Evolutionary conservation across 1,139 yeast species (phyloP), one percentile per base, ranked within the genome.

Genomic region (Pichia sp.): DNA sequence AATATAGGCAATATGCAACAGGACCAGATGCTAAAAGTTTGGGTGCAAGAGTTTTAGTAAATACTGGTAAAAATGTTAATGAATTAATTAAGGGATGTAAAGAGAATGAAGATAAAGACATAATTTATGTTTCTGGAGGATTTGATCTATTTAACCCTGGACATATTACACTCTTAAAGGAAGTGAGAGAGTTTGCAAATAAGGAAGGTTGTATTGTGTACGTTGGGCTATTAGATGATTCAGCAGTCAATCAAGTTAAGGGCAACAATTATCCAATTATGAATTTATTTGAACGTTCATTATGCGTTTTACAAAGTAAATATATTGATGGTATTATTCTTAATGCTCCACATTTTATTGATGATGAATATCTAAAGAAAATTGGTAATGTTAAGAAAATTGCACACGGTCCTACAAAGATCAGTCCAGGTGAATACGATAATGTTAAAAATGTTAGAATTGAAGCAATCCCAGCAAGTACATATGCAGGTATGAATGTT

Each of bases 71-170:
- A 15, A 53, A 52, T 4, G 51, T 75, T 11, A 59, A 63, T n/a
- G 59, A 62, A 32, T 51, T 76, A 7, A 73, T 77, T 1, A 58
- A 62, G 26, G 76, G 78, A 3, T 63, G 16, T 7, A 2, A 16
- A 7, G 18, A 32, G 23, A 9, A 27, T 24, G 35, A 39, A 4
- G 22, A 18, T 12, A 54, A 53, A 53, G 38, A 43, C 32, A 66
- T 77, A 13, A 74, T 71, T 48, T 87, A 85, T 59, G 75, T 86
- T 11, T 89, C 84, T 58, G 97, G 97, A 22, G 86, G 86, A 1
- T 92, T 89, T 68, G 98, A 92, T 65, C 72, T 92, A 53, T 89
- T 92, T 67, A 90, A 89, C 63, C 90, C 96, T 27, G 97, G 96
- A 18, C 97, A 92, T 63, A 87, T 90, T 54, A 85, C 82, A 59